phyloP scores from a whole-genome alignment of 2,329 filamentous ascomycete genomes.

The Calonectria pauciramosa region DNA sequence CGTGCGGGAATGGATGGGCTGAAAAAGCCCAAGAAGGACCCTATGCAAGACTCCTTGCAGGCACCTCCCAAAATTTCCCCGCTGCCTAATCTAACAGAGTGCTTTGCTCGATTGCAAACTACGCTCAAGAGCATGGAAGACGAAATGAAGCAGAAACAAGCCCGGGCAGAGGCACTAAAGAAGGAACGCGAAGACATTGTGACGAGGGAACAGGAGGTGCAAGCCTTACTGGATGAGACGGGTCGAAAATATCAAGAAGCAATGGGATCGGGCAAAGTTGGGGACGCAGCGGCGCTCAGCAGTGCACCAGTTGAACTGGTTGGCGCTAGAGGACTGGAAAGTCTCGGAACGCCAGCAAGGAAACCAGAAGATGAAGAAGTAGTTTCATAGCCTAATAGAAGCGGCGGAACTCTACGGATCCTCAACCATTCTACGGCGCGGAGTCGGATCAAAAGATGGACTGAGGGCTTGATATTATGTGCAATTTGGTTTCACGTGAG shows the following conservation, averaged over 20 bases:
- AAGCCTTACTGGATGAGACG: constrained; percentile 83
- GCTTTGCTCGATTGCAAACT: constrained; percentile 73
- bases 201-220: constrained; percentile 82
- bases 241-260: constrained; percentile 72
- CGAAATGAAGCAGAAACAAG: constrained; percentile 71
- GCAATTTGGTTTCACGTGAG: background rate
- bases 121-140: constrained; percentile 74
- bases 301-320: constrained; percentile 40
- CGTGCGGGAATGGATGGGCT: constrained; percentile 86
- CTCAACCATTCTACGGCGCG: background rate
- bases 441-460: background rate
- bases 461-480: background rate
- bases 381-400: constrained; percentile 1
- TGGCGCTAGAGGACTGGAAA: constrained; percentile 54
- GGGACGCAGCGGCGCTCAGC: constrained; percentile 26
- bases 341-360: constrained; percentile 48
- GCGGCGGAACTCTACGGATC: background rate
- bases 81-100: constrained; percentile 79
- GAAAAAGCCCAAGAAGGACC: constrained; percentile 57
- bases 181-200: constrained; percentile 78
- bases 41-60: constrained; percentile 59
- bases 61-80: constrained; percentile 83
- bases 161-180: constrained; percentile 75
- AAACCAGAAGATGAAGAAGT: constrained; percentile 42
- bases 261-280: constrained; percentile 50